Evolutionary conservation across 2,329 filamentous ascomycete species (phyloP).

Genomic region (Beauveria pseudobassiana): DNA sequence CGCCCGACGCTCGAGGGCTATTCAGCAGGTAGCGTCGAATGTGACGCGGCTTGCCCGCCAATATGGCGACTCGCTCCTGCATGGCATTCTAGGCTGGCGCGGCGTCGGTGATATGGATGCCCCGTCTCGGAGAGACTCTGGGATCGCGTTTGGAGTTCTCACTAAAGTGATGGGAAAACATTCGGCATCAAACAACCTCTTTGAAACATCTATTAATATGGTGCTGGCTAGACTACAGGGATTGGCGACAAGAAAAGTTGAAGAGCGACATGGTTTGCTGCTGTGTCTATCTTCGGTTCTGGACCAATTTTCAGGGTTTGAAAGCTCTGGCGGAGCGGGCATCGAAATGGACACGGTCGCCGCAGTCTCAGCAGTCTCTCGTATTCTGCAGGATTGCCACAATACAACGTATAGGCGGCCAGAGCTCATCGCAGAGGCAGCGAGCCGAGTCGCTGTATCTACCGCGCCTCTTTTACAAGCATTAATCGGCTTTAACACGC

Average conservation of each 20-base stretch:
- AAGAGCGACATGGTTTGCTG: constrained; percentile 62
- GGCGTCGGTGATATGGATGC: constrained; percentile 77
- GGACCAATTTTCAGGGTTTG: constrained; percentile 35
- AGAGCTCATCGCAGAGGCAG: constrained; percentile 57
- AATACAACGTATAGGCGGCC: constrained; percentile 46
- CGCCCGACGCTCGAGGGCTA: constrained; percentile 75
- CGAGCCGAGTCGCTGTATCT: constrained; percentile 50
- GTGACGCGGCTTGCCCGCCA: constrained; percentile 62
- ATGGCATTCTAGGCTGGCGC: constrained; percentile 73
- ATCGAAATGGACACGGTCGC: constrained; percentile 23
- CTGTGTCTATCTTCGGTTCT: constrained; percentile 53
- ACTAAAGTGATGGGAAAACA: constrained; percentile 32
- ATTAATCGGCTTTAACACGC: constrained; percentile 17
- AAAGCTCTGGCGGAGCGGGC: constrained; percentile 15
- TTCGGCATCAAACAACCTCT: constrained; percentile 16
- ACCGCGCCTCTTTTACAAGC: constrained; percentile 39
- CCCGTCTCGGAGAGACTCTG: constrained; percentile 64
- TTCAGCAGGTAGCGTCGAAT: constrained; percentile 65
- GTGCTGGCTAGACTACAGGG: constrained; percentile 37
- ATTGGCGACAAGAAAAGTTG: constrained; percentile 50
- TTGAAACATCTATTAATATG: constrained; percentile 27
- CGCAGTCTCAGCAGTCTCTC: constrained; percentile 18
- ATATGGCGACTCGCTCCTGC: constrained; percentile 61
- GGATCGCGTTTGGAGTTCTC: constrained; percentile 58
- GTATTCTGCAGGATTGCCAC: constrained; percentile 34